A percentile compares a stretch with the other conserved stretches of the same genome.
Conservation (phyloP, 2,329 filamentous ascomycete species). For the Dichotomopilus funicola region DNA sequence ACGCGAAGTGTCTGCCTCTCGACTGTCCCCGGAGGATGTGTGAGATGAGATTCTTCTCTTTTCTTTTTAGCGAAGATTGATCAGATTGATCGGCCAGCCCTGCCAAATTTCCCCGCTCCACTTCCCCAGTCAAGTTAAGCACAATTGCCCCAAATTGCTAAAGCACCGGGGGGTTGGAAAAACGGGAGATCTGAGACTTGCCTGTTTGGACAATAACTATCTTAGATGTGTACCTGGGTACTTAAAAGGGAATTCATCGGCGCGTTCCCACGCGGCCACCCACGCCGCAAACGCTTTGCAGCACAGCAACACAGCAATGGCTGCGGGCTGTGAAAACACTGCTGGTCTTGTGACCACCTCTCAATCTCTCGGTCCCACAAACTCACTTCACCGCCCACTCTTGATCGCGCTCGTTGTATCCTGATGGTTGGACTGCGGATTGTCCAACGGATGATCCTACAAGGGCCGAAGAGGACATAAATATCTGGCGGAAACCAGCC, state of each 20-base stretch:
- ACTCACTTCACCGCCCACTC: constrained; percentile 14
- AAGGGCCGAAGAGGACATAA: constrained; percentile 7
- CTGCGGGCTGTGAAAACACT: constrained; percentile 14
- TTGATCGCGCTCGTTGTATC: constrained; percentile 3
- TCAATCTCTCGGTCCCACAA: constrained; percentile 20
- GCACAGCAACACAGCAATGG: constrained; percentile 2
- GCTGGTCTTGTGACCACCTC: constrained; percentile 20
- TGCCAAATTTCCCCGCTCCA: constrained; percentile 6
- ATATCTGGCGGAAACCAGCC: constrained; percentile 1
- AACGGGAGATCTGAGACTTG: too few relatives aligned
- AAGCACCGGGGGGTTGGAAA: neutral
- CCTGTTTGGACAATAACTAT: too few relatives aligned
- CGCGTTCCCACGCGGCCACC: constrained; percentile 7
- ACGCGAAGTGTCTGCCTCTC: neutral
- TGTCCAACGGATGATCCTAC: neutral
- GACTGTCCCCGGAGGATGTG: neutral
- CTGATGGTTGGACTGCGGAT: neutral
- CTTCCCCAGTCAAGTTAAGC: constrained; percentile 15
- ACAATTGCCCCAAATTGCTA: neutral
- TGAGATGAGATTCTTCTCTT: neutral
- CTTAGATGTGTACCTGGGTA: too few relatives aligned
- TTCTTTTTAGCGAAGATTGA: constrained; percentile 3
- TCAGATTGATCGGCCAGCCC: constrained; percentile 7
- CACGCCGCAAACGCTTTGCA: neutral
- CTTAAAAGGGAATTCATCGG: neutral